These are phyloP conservation scores for Collariella sp. DNA, from an alignment of 495 filamentous ascomycete species.

Conservation along the genomic window DNA sequence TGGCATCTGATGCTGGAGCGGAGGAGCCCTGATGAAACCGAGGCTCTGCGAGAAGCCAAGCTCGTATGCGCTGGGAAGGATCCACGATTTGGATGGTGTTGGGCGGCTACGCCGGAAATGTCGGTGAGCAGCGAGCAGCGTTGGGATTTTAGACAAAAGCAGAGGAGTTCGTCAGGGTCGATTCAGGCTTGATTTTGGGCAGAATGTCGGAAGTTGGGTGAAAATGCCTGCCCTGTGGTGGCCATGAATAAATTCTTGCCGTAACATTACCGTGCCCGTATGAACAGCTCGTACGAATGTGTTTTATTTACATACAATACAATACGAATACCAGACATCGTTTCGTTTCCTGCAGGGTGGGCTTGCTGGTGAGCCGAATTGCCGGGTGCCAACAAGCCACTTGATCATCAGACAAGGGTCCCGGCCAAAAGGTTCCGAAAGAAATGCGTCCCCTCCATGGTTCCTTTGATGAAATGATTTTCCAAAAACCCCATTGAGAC, in stretches of 20 bases:
- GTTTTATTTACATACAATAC: neutral
- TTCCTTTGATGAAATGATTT: neutral
- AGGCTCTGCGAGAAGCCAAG: constrained; percentile 14
- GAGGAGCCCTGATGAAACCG: constrained; percentile 10
- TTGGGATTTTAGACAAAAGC: neutral
- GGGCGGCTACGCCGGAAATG: neutral
- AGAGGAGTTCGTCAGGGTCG: neutral
- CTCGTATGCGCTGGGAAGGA: neutral
- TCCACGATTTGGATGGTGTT: neutral
- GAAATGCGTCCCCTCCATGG: too few relatives aligned
- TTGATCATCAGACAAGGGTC: neutral
- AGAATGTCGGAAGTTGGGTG: too few relatives aligned
- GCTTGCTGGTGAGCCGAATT: constrained; percentile 6
- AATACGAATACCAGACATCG: neutral
- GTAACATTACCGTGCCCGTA: too few relatives aligned
- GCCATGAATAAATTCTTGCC: neutral
- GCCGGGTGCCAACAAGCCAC: neutral
- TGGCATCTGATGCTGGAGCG: neutral
- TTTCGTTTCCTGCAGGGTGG: neutral
- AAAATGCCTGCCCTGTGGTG: neutral
- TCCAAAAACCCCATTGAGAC: too few relatives aligned
- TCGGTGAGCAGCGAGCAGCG: constrained; percentile 1
- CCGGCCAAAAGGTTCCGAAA: too few relatives aligned
- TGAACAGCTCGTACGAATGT: too few relatives aligned
- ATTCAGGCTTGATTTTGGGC: too few relatives aligned